Conservation (phyloP, 257 asterid species). For the Nicotiana paniculata region DNA sequence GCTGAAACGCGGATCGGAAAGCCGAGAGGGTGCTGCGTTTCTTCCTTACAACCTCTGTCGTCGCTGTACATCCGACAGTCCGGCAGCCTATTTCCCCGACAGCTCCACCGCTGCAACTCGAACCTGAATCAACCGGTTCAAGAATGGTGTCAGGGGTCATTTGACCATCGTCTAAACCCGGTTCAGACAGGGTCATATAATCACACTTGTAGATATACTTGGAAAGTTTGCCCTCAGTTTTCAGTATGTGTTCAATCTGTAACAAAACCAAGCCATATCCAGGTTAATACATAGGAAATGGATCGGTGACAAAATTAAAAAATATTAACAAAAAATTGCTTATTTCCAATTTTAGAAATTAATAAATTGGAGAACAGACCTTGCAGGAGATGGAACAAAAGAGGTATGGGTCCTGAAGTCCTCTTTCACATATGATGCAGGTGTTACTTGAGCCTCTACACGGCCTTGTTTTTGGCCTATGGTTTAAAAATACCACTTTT, state of each 20-base stretch:
- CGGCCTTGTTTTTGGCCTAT: constrained; percentile 40
- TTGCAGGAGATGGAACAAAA: constrained; percentile 78
- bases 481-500: constrained; percentile 50
- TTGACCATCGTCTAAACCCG: constrained; percentile 50
- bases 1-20: constrained; percentile 23
- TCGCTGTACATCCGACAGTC: constrained; percentile 39
- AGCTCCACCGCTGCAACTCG: constrained; percentile 31
- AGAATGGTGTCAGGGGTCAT: constrained; percentile 70
- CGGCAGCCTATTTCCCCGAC: constrained; percentile 22
- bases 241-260: constrained; percentile 48
- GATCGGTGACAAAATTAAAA: constrained; percentile 3
- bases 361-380: constrained; percentile 27
- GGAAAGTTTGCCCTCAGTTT: constrained; percentile 30
- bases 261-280: constrained; percentile 3
- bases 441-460: constrained; percentile 30
- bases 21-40: constrained; percentile 34
- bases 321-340: neutral
- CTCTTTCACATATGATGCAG: constrained; percentile 48
- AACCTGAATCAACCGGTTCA: constrained; percentile 43
- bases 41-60: constrained; percentile 48
- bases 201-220: constrained; percentile 34
- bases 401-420: constrained; percentile 35
- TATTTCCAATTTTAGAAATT: neutral
- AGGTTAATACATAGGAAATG: constrained; percentile 12
- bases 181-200: constrained; percentile 35